Base-by-base conservation (phyloP, 495 filamentous ascomycete species). In the Penicillium simplicissimum region DNA sequence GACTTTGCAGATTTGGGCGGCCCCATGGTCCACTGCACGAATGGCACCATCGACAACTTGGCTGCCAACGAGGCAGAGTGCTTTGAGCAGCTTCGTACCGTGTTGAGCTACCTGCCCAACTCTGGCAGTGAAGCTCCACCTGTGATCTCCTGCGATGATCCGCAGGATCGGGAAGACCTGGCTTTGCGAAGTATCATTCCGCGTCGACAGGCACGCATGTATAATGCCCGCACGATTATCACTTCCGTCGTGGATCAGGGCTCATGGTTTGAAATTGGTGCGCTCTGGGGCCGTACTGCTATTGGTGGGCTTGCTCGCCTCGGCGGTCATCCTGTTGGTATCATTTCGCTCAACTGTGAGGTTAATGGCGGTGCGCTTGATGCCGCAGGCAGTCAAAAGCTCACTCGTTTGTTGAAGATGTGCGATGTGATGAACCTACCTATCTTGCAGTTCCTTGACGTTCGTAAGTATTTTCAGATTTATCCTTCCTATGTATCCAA, bases 401-500 rank as follows among this genome's bases (percentile, higher is more conserved):
- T 87, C 37, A 82, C 80, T 0, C 73, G 83, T 2, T 70, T 84
- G 61, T 69, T 87, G 47, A 88, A 87, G 62, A 74, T 87, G 63
- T 85, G 83, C 60, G 85, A 88, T 68, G 79, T 87, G 49, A 85
- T 87, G 75, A 88, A 88, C 52, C 64, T 88, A 15, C 85, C 85
- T 4, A 70, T 88, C 28, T 35, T 88, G 51, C 85, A 88, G 61
- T 88, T 87, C 59, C 74, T 88, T 25, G 85, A 88, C 68, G 76
- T 85, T 31, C 80, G 78, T 80, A 71, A 66, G 75, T 78, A 42
- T 17, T 23, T 23, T 25, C 13, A 33, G 23, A 3, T 25, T 25
- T 25, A 25, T 25, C 23, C 3, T 3, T 25, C 23, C 23, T 25
- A 25, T 25, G 23, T 25, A 25, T 25, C 23, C 23, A 25, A 25